These are phyloP conservation scores for Diaporthe velutina DNA, from an alignment of 2,329 filamentous ascomycete genomes.

Conservation along the genomic window DNA sequence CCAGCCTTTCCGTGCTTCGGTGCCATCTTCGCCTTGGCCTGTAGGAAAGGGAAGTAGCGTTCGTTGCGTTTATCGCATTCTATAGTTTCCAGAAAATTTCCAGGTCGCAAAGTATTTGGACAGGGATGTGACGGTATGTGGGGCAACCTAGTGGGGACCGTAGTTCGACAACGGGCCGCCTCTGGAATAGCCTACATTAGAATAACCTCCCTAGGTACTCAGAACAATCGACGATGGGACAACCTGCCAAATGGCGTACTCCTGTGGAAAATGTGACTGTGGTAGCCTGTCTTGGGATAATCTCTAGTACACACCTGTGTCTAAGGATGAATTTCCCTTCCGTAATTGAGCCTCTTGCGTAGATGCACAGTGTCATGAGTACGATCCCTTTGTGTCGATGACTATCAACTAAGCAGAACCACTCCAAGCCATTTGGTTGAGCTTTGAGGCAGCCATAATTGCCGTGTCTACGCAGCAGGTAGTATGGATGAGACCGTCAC, in stretches of 20 bases:
- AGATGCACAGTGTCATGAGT: not conserved
- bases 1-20: slow-evolving; percentile 15
- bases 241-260: not conserved
- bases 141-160: not conserved
- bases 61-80: not conserved
- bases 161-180: not conserved
- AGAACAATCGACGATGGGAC: not conserved
- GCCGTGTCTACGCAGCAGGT: not conserved
- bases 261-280: not conserved
- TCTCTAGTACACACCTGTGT: not conserved
- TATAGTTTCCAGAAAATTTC: slow-evolving; percentile 27
- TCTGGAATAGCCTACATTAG: not conserved
- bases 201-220: not conserved
- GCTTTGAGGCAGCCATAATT: not conserved
- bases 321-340: not conserved
- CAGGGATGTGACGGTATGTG: slow-evolving; percentile 16
- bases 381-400: not conserved
- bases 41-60: not conserved
- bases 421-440: not conserved
- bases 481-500: not conserved
- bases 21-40: slow-evolving; percentile 27
- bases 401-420: not conserved
- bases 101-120: slow-evolving; percentile 2
- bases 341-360: not conserved
- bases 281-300: not conserved